These are phyloP conservation scores for Colletotrichum aenigma DNA, from an alignment of 2,329 filamentous ascomycete genomes.

Conservation along the genomic window DNA sequence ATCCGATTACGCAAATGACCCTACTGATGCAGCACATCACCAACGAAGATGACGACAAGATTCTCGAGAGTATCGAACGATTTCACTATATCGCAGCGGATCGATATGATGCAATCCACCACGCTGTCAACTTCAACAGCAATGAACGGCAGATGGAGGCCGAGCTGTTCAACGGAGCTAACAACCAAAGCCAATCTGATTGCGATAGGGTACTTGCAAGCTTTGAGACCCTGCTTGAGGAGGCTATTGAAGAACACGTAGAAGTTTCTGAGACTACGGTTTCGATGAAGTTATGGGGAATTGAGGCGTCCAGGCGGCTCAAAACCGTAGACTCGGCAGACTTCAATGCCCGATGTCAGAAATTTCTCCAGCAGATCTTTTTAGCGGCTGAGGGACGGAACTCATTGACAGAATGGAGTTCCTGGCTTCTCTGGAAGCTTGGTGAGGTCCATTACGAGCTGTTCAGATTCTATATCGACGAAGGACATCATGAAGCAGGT, in stretches of 20 bases:
- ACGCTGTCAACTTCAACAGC: neutral
- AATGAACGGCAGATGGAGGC: neutral
- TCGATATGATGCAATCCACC: neutral
- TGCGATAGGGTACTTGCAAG: neutral
- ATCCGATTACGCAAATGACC: neutral
- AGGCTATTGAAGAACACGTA: neutral
- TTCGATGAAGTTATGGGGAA: neutral
- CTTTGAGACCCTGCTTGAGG: neutral
- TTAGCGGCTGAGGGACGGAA: neutral
- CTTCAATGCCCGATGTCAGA: neutral
- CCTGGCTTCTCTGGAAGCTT: neutral
- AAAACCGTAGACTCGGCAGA: neutral
- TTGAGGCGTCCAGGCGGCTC: neutral
- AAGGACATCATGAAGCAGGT: neutral
- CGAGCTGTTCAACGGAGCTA: neutral
- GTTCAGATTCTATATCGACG: neutral
- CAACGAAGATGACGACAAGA: neutral
- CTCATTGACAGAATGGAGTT: neutral
- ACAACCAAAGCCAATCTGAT: neutral
- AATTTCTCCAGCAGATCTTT: neutral
- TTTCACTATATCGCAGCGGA: neutral
- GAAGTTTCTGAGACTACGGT: neutral
- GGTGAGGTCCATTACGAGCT: neutral
- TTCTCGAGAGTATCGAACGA: neutral
- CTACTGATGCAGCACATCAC: neutral